Evolutionary conservation across 345 rosid species (phyloP), one percentile per base, ranked within the genome.

Genomic region (Streptanthus diversifolius): DNA sequence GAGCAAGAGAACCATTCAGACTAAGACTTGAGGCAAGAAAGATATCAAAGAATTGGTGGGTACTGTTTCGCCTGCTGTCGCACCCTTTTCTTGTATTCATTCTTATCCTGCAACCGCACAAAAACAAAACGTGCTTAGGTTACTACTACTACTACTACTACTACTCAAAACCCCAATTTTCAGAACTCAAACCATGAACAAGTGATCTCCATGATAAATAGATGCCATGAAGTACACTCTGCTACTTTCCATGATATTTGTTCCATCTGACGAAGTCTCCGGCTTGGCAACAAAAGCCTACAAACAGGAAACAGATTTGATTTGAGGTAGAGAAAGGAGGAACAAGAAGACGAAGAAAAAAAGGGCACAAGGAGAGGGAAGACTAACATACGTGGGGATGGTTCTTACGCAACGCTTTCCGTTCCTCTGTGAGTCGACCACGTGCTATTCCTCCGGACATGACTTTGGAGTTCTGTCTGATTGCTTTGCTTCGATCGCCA

Each of bases 391-490:
- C 68, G 9, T 63, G 68, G 14, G 68, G 68, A 29, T 63, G 68
- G 39, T 63, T 63, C 68, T 63, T 63, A 63, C 68, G 68, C 68
- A 53, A 63, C 21, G 68, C 68, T 63, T 63, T 63, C 25, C 68
- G 8, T 49, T 63, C 68, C 39, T 63, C 68, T 63, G 68, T 63
- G 40, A 63, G 68, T 44, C 68, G 37, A 43, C 68, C 68, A 27
- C 68, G 68, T 43, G 68, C 68, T 15, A 63, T 63, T 63, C 68
- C 68, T 27, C 68, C 68, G 36, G 68, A 63, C 68, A 63, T 63
- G 3, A 63, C 41, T 57, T 57, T 5, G 0, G 3, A 63, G 25
- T 57, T 57, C 9, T 2, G 15, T 51, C 56, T 24, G 55, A 22
- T 55, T 32, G 40, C 30, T 12, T 22, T 0, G 17, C 41, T 56